These are phyloP conservation scores for Termitomyces sp. DNA, from an alignment of 768 basidiomycete species.

Conservation along the genomic window DNA sequence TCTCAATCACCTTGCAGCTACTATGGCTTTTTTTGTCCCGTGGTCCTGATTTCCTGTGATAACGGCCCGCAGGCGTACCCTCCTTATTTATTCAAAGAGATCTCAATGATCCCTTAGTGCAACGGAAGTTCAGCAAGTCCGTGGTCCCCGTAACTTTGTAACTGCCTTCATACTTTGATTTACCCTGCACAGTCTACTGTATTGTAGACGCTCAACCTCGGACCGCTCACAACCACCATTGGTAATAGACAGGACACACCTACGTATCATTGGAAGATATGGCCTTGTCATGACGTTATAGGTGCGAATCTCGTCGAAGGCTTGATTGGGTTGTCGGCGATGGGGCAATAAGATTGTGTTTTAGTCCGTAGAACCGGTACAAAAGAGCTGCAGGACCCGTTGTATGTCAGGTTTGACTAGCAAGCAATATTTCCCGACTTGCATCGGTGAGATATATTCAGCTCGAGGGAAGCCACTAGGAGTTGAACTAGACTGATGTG, in stretches of 20 bases:
- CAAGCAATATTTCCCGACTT: not conserved
- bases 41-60: slow-evolving; percentile 12
- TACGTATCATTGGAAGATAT: slow-evolving; percentile 93
- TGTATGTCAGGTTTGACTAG: not conserved
- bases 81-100: slow-evolving; percentile 98
- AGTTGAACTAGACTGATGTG: not conserved
- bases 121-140: slow-evolving; percentile 75
- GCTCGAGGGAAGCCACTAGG: not conserved
- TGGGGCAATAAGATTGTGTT: slow-evolving; percentile 84
- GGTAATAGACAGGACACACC: too few species aligned
- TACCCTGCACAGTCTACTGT: not conserved
- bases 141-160: slow-evolving; percentile 5
- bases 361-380: slow-evolving; percentile 39
- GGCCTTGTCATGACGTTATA: slow-evolving; percentile 89
- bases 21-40: not conserved
- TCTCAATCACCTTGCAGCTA: not conserved
- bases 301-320: slow-evolving; percentile 82
- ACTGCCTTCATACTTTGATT: slow-evolving; percentile 1
- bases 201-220: slow-evolving; percentile 41
- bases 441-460: slow-evolving; percentile 5
- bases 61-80: slow-evolving; percentile 93
- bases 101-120: slow-evolving; percentile 82
- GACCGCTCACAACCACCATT: slow-evolving; percentile 80
- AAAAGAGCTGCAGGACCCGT: not conserved
- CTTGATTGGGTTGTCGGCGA: slow-evolving; percentile 90